Percentiles rank a stretch among this genome's conserved stretches.
Conservation (phyloP, 1,284 basidiomycete genomes). For the Irpex sp. region DNA sequence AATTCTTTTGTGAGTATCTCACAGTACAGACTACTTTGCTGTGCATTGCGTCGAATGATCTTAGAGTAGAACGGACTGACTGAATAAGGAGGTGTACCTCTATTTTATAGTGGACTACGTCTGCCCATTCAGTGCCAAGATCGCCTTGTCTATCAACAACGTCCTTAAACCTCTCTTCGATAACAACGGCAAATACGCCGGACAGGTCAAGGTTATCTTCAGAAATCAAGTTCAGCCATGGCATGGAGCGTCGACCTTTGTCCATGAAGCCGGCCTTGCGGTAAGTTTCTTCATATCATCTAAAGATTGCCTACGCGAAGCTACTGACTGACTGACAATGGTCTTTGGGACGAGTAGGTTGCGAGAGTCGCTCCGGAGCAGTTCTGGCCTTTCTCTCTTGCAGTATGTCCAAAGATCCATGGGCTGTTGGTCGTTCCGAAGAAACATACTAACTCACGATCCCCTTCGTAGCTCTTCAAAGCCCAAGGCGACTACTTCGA, state of each 20-base stretch:
- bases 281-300: constrained; percentile 36
- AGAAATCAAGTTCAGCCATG: constrained; percentile 84
- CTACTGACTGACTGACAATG: not conserved
- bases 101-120: constrained; percentile 71
- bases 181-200: constrained; percentile 65
- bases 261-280: constrained; percentile 81
- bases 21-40: not conserved
- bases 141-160: constrained; percentile 54
- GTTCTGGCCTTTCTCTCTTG: constrained; percentile 76
- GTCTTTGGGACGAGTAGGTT: constrained; percentile 36
- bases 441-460: not conserved
- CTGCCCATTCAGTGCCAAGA: constrained; percentile 81
- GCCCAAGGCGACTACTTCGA: constrained; percentile 79
- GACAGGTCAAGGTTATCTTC: constrained; percentile 78
- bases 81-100: too few species aligned
- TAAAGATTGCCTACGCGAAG: not conserved
- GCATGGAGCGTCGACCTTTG: constrained; percentile 73
- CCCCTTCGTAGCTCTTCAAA: constrained; percentile 61
- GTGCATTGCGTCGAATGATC: not conserved
- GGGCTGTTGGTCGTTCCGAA: too few species aligned
- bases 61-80: too few species aligned
- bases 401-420: constrained; percentile 9
- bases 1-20: constrained; percentile 64
- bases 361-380: constrained; percentile 65
- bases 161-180: constrained; percentile 58